A percentile compares a stretch with the other conserved stretches of the same genome.
phyloP scores from a whole-genome alignment of 768 basidiomycete species.

The Suillus brevipes region DNA sequence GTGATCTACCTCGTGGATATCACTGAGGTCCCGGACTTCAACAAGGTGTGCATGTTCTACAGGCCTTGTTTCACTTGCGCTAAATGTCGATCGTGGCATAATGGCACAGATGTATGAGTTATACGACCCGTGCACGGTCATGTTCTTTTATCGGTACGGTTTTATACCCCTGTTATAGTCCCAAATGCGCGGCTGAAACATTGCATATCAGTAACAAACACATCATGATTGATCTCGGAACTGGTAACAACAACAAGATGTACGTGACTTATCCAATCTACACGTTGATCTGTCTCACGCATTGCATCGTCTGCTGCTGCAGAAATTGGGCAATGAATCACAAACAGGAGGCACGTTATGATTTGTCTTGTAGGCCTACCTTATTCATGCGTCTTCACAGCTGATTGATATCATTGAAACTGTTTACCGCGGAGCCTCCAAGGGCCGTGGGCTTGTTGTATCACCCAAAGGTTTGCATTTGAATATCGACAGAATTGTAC shows the following conservation, averaged over 20 bases:
- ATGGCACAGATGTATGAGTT: slow-evolving; percentile 89
- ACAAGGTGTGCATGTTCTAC: slow-evolving; percentile 61
- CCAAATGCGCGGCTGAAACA: slow-evolving; percentile 1
- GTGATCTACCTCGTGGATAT: slow-evolving; percentile 96
- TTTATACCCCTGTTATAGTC: background rate
- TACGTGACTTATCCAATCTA: slow-evolving; percentile 40
- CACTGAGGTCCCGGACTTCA: slow-evolving; percentile 97
- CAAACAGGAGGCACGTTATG: slow-evolving; percentile 82
- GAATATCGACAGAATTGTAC: slow-evolving; percentile 4
- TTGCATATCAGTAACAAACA: slow-evolving; percentile 78
- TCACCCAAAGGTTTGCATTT: slow-evolving; percentile 80
- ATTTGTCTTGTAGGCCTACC: background rate
- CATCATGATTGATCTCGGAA: slow-evolving; percentile 99
- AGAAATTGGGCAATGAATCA: slow-evolving; percentile 99
- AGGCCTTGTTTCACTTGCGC: background rate
- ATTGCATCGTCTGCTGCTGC: background rate
- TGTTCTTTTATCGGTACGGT: slow-evolving; percentile 95
- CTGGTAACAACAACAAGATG: slow-evolving; percentile 99
- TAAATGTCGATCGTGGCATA: slow-evolving; percentile 3
- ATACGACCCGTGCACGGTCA: slow-evolving; percentile 95
- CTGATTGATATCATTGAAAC: slow-evolving; percentile 98
- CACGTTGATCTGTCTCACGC: background rate
- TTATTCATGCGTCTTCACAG: slow-evolving; percentile 37
- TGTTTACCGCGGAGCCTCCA: slow-evolving; percentile 96
- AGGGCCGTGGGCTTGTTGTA: slow-evolving; percentile 96